Evolutionary conservation across 2,329 filamentous ascomycete genomes (phyloP), one percentile per base, ranked within the genome.

Genomic region (Fusarium irregulare): DNA sequence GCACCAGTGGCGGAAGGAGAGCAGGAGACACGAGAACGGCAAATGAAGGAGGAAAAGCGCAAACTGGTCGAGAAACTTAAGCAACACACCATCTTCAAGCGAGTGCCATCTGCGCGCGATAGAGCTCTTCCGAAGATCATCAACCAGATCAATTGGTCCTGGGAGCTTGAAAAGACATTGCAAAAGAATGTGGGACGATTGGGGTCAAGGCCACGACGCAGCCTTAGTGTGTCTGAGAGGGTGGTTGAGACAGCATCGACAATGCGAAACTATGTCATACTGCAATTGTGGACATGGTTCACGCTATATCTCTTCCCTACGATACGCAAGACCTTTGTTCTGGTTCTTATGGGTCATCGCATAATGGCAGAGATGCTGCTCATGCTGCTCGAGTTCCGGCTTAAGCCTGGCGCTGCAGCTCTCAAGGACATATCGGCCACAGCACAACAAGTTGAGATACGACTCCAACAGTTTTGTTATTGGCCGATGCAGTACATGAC

Each of bases 401-500:
- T 90, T 25, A 88, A 91, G 48, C 92, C 93, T 10, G 90, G 92
- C 44, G 91, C 91, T 51, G 91, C 94, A 42, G 96, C 96, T 1
- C 82, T 99, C 59, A 98, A 98, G 78, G 96, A 99, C 78, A 89
- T 98, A 46, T 98, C 94, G 32, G 96, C 96, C 16, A 98, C 95
- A 1, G 96, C 96, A 25, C 96, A 99, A 78, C 96, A 99, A 80
- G 91, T 99, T 37, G 96, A 99, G 80, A 98, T 99, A 70, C 92
- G 96, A 7, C 86, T 99, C 23, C 94, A 98, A 78, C 96, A 99
- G 78, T 98, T 98, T 77, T 98, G 95, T 80, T 99, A 99, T 79
- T 98, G 95, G 94, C 97, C 96, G 4, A 93, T 97, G 80, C 95
- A 99, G 79, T 98, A 98, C 77, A 87, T 95, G 45, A 98, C 94